A percentile compares a stretch with the other conserved stretches of the same genome.
Conservation (phyloP, 371 early-diverging fungal genomes). For the Phascolomyces articulosus region DNA sequence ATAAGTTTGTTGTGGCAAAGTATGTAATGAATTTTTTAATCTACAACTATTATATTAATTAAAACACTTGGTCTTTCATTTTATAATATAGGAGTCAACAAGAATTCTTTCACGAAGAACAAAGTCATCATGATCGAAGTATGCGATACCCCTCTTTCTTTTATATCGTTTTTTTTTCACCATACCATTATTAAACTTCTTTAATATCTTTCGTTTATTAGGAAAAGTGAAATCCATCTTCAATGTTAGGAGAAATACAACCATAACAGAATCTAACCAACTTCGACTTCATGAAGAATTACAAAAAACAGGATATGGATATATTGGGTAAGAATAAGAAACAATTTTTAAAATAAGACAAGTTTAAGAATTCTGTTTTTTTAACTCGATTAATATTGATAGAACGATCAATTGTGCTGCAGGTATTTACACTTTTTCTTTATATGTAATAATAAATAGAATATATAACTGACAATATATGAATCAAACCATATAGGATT, state of each 20-base stretch:
- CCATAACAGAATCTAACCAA: background rate
- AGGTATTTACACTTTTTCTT: background rate
- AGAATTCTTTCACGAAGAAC: too few relatives aligned
- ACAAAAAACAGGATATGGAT: background rate
- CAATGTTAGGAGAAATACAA: background rate
- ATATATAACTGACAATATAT: background rate
- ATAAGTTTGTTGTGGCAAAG: background rate
- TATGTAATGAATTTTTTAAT: background rate
- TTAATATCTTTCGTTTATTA: background rate
- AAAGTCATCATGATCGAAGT: constrained; percentile 3
- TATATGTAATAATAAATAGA: background rate
- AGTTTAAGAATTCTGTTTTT: background rate
- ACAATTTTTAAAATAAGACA: background rate
- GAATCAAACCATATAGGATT: background rate
- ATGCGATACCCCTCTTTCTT: background rate
- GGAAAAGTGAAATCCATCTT: background rate
- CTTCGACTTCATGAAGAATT: background rate
- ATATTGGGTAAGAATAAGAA: constrained; percentile 2
- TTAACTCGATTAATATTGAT: background rate
- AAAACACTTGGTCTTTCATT: background rate
- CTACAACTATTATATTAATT: background rate
- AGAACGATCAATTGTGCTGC: constrained; percentile 1
- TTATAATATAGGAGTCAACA: background rate
- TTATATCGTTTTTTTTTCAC: background rate
- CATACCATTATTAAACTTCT: background rate